A percentile compares a stretch with the other conserved stretches of the same genome.
These are phyloP conservation scores for Usnea hakonensis DNA, from an alignment of 495 filamentous ascomycete species.

Conservation along the genomic window DNA sequence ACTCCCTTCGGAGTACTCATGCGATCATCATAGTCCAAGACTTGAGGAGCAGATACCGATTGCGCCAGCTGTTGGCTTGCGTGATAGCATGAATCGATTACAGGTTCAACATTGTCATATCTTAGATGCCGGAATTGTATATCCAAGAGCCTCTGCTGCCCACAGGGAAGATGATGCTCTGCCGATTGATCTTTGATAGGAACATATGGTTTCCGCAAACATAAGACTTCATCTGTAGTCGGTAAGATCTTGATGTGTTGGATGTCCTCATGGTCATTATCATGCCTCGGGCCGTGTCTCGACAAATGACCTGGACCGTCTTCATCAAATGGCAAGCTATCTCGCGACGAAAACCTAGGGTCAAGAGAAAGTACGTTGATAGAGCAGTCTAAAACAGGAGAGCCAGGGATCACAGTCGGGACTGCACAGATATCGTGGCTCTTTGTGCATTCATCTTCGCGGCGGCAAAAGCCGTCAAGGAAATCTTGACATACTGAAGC, in stretches of 20 bases:
- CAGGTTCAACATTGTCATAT: constrained; percentile 21
- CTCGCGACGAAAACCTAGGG: constrained; percentile 1
- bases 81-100: constrained; percentile 24
- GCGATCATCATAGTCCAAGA: constrained; percentile 20
- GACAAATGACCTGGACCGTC: constrained; percentile 24
- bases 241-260: constrained; percentile 23
- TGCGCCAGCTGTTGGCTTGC: constrained; percentile 20
- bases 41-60: background rate
- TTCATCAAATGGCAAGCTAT: constrained; percentile 19
- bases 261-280: constrained; percentile 26
- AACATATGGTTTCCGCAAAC: constrained; percentile 19
- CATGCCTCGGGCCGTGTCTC: constrained; percentile 20
- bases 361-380: constrained; percentile 16
- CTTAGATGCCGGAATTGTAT: constrained; percentile 25
- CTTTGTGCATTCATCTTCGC: constrained; percentile 10
- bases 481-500: constrained; percentile 17
- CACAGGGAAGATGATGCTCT: constrained; percentile 15
- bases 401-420: background rate
- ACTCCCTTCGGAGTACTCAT: constrained; percentile 17
- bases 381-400: background rate
- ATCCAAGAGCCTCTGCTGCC: constrained; percentile 22
- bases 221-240: constrained; percentile 25
- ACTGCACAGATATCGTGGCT: constrained; percentile 17
- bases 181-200: constrained; percentile 18
- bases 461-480: constrained; percentile 18